Evolutionary conservation across 2,329 filamentous ascomycete genomes (phyloP).

Genomic region (Penicillium sp.): DNA sequence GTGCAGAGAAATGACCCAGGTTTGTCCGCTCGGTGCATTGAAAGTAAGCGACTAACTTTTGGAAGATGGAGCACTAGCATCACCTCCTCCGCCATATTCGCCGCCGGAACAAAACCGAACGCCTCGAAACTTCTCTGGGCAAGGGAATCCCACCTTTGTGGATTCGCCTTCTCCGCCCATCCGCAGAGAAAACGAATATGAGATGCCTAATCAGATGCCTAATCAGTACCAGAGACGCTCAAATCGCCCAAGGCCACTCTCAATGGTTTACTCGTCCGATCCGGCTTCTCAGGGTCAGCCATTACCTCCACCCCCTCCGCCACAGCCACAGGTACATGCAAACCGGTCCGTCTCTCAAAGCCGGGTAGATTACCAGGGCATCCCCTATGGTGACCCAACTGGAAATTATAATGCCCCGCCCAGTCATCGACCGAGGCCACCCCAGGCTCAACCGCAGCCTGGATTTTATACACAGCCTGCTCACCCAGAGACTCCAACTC

Average conservation of each 20-base stretch:
- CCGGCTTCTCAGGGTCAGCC: slow-evolving; percentile 31
- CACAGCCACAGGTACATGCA: slow-evolving; percentile 32
- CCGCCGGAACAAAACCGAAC: slow-evolving; percentile 33
- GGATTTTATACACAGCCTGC: slow-evolving; percentile 18
- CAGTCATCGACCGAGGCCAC: slow-evolving; percentile 19
- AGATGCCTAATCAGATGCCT: slow-evolving; percentile 22
- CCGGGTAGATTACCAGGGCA: slow-evolving; percentile 29
- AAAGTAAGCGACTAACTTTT: slow-evolving; percentile 7
- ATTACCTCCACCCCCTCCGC: slow-evolving; percentile 41
- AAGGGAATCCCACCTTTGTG: slow-evolving; percentile 19
- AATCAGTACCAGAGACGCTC: slow-evolving; percentile 29
- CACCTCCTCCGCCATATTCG: slow-evolving; percentile 44
- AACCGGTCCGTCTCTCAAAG: slow-evolving; percentile 39
- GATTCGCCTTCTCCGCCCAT: slow-evolving; percentile 19
- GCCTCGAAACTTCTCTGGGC: slow-evolving; percentile 14
- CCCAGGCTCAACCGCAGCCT: slow-evolving; percentile 23
- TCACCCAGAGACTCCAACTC: slow-evolving; percentile 27
- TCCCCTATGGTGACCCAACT: slow-evolving; percentile 6
- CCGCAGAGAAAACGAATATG: slow-evolving; percentile 17
- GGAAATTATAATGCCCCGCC: slow-evolving; percentile 11
- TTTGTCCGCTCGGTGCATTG: slow-evolving; percentile 23
- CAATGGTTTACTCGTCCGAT: slow-evolving; percentile 33
- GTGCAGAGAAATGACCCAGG: slow-evolving; percentile 34
- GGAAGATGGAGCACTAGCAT: slow-evolving; percentile 33
- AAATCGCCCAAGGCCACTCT: slow-evolving; percentile 35